These are phyloP conservation scores for Takashimella koratensis DNA, from an alignment of 1,284 basidiomycete genomes.

Conservation along the genomic window DNA sequence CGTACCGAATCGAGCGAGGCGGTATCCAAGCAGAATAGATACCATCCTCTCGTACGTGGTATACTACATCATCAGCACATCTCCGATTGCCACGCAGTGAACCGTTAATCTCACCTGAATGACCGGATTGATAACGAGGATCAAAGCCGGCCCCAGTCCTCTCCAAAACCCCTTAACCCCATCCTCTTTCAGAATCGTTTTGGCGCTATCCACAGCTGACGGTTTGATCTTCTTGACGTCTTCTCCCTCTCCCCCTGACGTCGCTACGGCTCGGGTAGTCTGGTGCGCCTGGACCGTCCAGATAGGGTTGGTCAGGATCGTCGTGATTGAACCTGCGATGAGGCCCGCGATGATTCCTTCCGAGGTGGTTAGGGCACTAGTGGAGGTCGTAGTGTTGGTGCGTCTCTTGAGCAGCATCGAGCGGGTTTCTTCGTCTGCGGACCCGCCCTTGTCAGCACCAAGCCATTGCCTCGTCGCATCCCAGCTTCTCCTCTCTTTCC, in stretches of 20 bases:
- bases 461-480: too few species aligned
- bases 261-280: constrained; percentile 56
- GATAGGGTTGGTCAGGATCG: constrained; percentile 87
- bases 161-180: constrained; percentile 83
- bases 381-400: constrained; percentile 47
- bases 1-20: constrained; percentile 17
- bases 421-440: constrained; percentile 55
- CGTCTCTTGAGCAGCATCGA: constrained; percentile 52
- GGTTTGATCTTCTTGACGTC: constrained; percentile 51
- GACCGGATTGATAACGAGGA: constrained; percentile 93
- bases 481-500: too few species aligned
- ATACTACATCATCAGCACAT: constrained; percentile 50
- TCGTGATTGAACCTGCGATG: constrained; percentile 87
- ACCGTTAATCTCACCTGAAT: constrained; percentile 54
- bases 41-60: constrained; percentile 77
- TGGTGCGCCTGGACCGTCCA: constrained; percentile 96
- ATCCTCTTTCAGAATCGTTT: constrained; percentile 70
- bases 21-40: constrained; percentile 28
- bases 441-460: constrained; percentile 5
- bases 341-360: constrained; percentile 89
- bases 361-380: constrained; percentile 68
- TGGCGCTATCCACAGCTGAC: constrained; percentile 65
- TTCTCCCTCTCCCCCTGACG: constrained; percentile 9
- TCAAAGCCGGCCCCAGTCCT: constrained; percentile 90
- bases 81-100: not conserved